A percentile compares a stretch with the other conserved stretches of the same genome.
phyloP scores from a whole-genome alignment of 208 protist genomes.

The Angomonas ambiguus region DNA sequence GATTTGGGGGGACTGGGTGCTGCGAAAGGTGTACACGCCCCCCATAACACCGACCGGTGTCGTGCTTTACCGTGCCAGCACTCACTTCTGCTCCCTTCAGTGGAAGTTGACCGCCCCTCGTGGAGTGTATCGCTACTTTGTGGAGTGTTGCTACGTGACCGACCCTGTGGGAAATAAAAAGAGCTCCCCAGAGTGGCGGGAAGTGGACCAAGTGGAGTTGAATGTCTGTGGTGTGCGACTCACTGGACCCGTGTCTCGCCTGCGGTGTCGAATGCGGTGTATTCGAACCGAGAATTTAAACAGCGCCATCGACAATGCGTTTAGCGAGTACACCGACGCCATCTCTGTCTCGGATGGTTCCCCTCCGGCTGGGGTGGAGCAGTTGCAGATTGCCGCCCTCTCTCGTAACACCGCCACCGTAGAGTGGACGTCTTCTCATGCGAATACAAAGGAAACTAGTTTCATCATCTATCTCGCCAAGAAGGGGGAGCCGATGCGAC shows the following conservation, averaged over 20 bases:
- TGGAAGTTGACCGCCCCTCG: constrained; percentile 44
- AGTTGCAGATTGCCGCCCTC: constrained; percentile 54
- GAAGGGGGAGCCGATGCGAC: constrained; percentile 15
- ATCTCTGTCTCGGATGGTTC: constrained; percentile 64
- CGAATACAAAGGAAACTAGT: constrained; percentile 14
- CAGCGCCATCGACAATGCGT: constrained; percentile 17
- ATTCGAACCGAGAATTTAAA: background rate
- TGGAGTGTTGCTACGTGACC: constrained; percentile 4
- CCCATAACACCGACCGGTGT: constrained; percentile 60
- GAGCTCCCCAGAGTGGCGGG: constrained; percentile 54
- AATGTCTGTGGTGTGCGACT: constrained; percentile 67
- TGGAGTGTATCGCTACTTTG: background rate
- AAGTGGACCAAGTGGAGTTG: constrained; percentile 66
- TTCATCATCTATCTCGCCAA: background rate
- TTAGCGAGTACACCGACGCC: constrained; percentile 72
- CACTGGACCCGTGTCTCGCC: constrained; percentile 37
- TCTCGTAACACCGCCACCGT: constrained; percentile 51
- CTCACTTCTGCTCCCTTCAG: constrained; percentile 74
- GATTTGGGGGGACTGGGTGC: constrained; percentile 70
- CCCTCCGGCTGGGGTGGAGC: constrained; percentile 73
- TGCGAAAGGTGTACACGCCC: constrained; percentile 61
- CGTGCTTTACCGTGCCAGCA: constrained; percentile 65
- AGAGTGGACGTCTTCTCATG: constrained; percentile 59
- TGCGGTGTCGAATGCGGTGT: constrained; percentile 77
- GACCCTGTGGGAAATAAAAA: constrained; percentile 7